A percentile compares a stretch with the other conserved stretches of the same genome.
phyloP scores from a whole-genome alignment of 2,329 filamentous ascomycete genomes.

The Thelonectria blattea region DNA sequence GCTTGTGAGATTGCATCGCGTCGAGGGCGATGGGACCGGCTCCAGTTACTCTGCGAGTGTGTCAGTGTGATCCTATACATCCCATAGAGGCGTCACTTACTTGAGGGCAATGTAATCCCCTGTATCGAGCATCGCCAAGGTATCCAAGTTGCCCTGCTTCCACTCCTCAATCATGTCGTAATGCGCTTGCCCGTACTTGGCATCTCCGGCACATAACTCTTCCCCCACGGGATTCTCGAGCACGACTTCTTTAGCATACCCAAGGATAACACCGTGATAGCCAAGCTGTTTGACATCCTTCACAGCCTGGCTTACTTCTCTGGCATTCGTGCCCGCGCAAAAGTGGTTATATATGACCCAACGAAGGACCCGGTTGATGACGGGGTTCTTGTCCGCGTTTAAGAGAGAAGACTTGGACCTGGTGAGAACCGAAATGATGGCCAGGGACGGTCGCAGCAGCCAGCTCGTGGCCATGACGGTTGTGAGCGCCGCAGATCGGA shows the following conservation, averaged over 20 bases:
- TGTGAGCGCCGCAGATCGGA: conserved; percentile 37
- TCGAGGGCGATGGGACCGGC: conserved; percentile 48
- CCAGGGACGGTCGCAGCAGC: conserved; percentile 35
- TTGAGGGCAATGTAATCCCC: conserved; percentile 68
- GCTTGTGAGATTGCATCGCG: conserved; percentile 43
- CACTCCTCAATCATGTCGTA: conserved; percentile 48
- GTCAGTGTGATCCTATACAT: neutral
- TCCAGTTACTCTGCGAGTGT: conserved; percentile 45
- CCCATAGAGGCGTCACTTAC: conserved; percentile 38
- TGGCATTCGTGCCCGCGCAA: conserved; percentile 57
- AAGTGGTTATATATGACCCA: conserved; percentile 61
- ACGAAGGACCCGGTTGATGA: conserved; percentile 51
- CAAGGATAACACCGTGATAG: conserved; percentile 58
- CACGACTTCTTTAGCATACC: conserved; percentile 58
- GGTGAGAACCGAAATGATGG: conserved; percentile 32
- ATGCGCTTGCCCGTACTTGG: conserved; percentile 21
- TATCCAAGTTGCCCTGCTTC: conserved; percentile 59
- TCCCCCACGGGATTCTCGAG: conserved; percentile 38
- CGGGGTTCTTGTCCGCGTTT: conserved; percentile 50
- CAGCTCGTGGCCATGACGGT: conserved; percentile 38
- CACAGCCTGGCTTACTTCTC: conserved; percentile 54
- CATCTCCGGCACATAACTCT: conserved; percentile 1
- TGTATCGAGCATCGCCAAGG: conserved; percentile 54
- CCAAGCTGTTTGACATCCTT: conserved; percentile 54
- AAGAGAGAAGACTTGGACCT: conserved; percentile 43